Evolutionary conservation across 192 early-diverging fungal genomes (phyloP).

Genomic region (Rhizophagus clarus): DNA sequence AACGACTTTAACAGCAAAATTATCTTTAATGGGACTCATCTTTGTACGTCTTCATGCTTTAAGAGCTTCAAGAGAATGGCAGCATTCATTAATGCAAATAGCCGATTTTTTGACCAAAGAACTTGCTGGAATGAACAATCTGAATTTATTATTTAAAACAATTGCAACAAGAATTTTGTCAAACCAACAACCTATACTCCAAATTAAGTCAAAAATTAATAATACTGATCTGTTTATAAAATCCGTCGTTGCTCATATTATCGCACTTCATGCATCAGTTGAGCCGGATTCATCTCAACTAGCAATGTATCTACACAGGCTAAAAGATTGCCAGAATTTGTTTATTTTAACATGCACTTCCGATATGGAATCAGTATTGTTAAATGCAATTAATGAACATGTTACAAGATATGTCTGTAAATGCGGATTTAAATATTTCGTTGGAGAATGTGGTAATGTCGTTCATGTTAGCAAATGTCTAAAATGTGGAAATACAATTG

Average conservation of each 20-base stretch:
- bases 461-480: not conserved
- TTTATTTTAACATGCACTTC: slow-evolving; percentile 24
- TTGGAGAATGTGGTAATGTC: slow-evolving; percentile 20
- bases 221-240: slow-evolving; percentile 25
- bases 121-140: not conserved
- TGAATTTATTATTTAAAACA: not conserved
- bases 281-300: not conserved
- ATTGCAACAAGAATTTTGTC: not conserved
- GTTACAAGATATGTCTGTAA: slow-evolving; percentile 28
- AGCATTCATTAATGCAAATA: not conserved
- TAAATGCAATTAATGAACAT: not conserved
- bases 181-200: slow-evolving; percentile 11
- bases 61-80: slow-evolving; percentile 21
- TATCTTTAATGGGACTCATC: slow-evolving; percentile 23
- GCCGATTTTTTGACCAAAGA: slow-evolving; percentile 3
- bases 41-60: slow-evolving; percentile 4
- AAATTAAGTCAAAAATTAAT: not conserved
- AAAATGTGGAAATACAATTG: not conserved
- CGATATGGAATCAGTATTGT: slow-evolving; percentile 22
- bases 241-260: slow-evolving; percentile 24
- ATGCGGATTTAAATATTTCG: slow-evolving; percentile 29
- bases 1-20: not conserved
- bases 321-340: not conserved
- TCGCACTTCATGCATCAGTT: slow-evolving; percentile 28
- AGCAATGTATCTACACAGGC: slow-evolving; percentile 5